Conservation (phyloP, 306 rosid genomes). For the Arachis stenosperma region DNA sequence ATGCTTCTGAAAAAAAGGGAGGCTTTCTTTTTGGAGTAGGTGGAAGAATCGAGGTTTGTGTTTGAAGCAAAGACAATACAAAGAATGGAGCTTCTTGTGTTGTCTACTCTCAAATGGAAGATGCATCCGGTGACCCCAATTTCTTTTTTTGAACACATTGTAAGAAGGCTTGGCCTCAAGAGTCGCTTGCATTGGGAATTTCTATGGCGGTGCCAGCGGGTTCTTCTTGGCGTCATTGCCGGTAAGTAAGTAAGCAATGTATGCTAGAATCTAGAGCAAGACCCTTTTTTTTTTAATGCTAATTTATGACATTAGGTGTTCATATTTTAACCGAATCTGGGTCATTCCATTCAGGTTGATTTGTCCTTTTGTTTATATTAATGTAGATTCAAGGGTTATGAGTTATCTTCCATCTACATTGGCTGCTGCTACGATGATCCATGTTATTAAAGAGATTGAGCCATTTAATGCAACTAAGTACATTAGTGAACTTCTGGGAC, state of each 20-base stretch:
- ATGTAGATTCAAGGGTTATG: slow-evolving; percentile 67
- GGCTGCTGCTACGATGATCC: slow-evolving; percentile 89
- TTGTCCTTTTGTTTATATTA: slow-evolving; percentile 22
- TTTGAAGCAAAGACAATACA: slow-evolving; percentile 85
- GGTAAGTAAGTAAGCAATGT: slow-evolving; percentile 68
- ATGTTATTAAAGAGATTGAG: slow-evolving; percentile 71
- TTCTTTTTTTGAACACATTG: slow-evolving; percentile 83
- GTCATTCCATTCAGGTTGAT: neutral
- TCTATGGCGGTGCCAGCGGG: slow-evolving; percentile 70
- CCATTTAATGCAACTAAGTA: slow-evolving; percentile 61
- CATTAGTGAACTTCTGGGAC: slow-evolving; percentile 68
- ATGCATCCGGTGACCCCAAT: slow-evolving; percentile 91
- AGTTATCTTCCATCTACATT: slow-evolving; percentile 72
- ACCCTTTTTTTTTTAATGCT: slow-evolving; percentile 6
- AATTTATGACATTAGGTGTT: slow-evolving; percentile 4
- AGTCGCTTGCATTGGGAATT: slow-evolving; percentile 77
- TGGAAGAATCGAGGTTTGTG: slow-evolving; percentile 69
- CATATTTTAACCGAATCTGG: neutral
- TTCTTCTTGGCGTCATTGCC: slow-evolving; percentile 61
- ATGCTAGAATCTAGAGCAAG: neutral
- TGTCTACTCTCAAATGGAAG: slow-evolving; percentile 89
- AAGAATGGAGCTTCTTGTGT: slow-evolving; percentile 95
- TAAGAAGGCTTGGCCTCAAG: slow-evolving; percentile 77
- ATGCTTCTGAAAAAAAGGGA: slow-evolving; percentile 25
- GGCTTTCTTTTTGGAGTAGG: slow-evolving; percentile 46